Conservation (phyloP, 768 basidiomycete genomes). For the Tephrocybe rancida region DNA sequence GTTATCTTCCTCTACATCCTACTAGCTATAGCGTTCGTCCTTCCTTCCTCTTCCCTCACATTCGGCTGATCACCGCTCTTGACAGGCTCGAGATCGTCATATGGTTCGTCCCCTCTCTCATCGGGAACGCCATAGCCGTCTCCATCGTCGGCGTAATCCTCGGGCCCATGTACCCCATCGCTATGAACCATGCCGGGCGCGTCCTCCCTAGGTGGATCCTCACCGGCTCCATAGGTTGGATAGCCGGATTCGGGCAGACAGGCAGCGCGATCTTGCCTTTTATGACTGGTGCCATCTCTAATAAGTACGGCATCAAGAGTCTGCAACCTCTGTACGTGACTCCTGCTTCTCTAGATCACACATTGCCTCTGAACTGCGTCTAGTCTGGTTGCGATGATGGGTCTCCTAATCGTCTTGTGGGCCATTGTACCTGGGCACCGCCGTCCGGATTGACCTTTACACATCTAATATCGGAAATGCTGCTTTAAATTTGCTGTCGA, state of each 20-base stretch:
- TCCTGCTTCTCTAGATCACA: background rate
- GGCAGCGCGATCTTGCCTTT: constrained; percentile 76
- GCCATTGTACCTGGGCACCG: constrained; percentile 42
- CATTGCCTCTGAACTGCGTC: background rate
- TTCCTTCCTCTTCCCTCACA: background rate
- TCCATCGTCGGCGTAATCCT: constrained; percentile 67
- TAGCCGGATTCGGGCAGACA: constrained; percentile 68
- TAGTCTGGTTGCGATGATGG: constrained; percentile 66
- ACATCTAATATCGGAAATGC: too few species aligned
- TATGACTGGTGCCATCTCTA: constrained; percentile 69
- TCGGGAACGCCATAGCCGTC: constrained; percentile 66
- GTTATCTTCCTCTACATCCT: constrained; percentile 54
- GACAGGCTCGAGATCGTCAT: constrained; percentile 62
- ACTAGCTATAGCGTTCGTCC: constrained; percentile 49
- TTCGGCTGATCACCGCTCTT: background rate
- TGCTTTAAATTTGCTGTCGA: too few species aligned
- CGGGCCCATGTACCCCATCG: constrained; percentile 77
- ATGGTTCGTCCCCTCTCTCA: constrained; percentile 69
- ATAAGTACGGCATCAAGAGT: constrained; percentile 59
- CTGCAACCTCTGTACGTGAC: constrained; percentile 62
- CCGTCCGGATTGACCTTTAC: constrained; percentile 19
- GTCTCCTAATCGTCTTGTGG: constrained; percentile 58
- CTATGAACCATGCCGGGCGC: constrained; percentile 69
- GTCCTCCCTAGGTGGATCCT: constrained; percentile 75
- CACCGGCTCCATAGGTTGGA: constrained; percentile 67